Base-by-base conservation (phyloP, 352 stramenopile genomes). In the Phytophthora boehmeriae region DNA sequence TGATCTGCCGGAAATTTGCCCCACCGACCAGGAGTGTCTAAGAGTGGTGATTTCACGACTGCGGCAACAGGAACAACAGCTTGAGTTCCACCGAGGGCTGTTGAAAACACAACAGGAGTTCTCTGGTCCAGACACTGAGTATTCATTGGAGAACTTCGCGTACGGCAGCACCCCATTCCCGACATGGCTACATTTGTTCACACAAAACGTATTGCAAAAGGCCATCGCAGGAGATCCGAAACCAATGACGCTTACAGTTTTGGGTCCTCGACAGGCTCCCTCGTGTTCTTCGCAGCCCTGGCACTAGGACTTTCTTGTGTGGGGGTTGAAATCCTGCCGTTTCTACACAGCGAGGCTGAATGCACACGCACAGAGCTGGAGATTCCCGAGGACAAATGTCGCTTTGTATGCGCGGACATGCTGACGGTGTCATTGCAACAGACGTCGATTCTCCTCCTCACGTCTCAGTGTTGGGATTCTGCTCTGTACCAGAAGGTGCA, bases 401-500 rank as follows among this genome's bases (percentile, higher is more conserved):
- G 20, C n/a, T 81, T 86, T 34, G 0, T 76, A 3, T 74, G 63
- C 38, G 53, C 54, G 2, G 78, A 88, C 25, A 83, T 90, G 68
- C 68, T 90, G 20, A 51, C 46, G 5, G 59, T 66, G 2, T 41
- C 56, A 16, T 32, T 90, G 4, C 34, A 48, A 0, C n/a, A 57
- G 4, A 65, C 68, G 11, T 60, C 51, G 1, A 35, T 88, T 11
- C 38, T 90, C 16, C 47, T 90, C 14, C 68, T 90, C 16, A 83
- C 78, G 9, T 90, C 80, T 16, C 80, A 88, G 25, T 90, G 80
- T 50, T 90, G 80, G 80, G 78, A 88, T 52, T 17, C 16, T 0
- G 42, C 53, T 10, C 62, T 90, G 14, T 73, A 80, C 44, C 52
- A 42, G 2, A 58, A 61, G 1, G 50, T 88, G 4, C 54, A 66